These are phyloP conservation scores for Eremothecium coryli DNA, from an alignment of 1,139 yeast genomes.

Conservation along the genomic window DNA sequence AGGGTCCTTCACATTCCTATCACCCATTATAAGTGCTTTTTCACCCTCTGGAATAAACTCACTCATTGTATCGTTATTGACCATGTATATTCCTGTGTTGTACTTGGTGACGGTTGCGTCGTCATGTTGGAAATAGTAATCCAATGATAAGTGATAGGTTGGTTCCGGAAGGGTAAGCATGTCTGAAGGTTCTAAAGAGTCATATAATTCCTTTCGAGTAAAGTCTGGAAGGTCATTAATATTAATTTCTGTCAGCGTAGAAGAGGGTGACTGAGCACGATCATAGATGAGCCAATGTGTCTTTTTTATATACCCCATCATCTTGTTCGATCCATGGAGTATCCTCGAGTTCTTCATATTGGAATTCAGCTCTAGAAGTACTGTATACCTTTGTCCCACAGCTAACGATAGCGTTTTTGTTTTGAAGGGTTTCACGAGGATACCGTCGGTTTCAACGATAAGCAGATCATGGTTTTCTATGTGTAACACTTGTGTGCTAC, in stretches of 20 bases:
- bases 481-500: conserved; percentile 38
- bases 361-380: conserved; percentile 39
- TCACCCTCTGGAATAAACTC: conserved; percentile 16
- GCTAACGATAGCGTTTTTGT: conserved; percentile 53
- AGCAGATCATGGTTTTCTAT: conserved; percentile 42
- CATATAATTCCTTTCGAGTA: conserved; percentile 16
- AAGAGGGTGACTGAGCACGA: not conserved
- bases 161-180: conserved; percentile 8
- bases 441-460: conserved; percentile 63
- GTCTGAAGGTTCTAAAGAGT: conserved; percentile 15
- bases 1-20: conserved; percentile 19
- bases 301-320: conserved; percentile 22
- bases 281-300: conserved; percentile 13
- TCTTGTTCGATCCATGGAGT: conserved; percentile 21
- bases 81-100: conserved; percentile 14
- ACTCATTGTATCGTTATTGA: conserved; percentile 19
- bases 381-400: conserved; percentile 69
- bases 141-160: conserved; percentile 12
- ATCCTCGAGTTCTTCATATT: conserved; percentile 16
- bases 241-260: not conserved
- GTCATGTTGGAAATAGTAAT: conserved; percentile 14
- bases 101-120: conserved; percentile 5
- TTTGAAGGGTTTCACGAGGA: conserved; percentile 45
- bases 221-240: conserved; percentile 16
- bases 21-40: conserved; percentile 5